phyloP scores from a whole-genome alignment of 441 rosid species.

The Bruguiera hainesii region DNA sequence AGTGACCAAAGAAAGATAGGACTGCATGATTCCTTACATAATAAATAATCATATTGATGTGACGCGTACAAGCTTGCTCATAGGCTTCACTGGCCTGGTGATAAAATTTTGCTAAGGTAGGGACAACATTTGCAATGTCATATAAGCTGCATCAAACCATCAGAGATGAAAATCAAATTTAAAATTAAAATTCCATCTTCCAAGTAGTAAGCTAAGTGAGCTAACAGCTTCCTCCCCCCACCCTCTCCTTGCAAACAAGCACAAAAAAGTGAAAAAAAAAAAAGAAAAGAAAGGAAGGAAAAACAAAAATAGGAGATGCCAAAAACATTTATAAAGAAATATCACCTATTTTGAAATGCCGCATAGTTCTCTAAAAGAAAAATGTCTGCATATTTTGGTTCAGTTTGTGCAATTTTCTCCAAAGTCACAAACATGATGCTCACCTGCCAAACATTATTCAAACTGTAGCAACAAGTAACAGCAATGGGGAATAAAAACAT shows the following conservation, averaged over 20 bases:
- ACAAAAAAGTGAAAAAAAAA: not conserved
- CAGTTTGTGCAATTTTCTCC: slow-evolving; percentile 93
- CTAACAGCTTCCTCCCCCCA: not conserved
- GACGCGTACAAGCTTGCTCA: slow-evolving; percentile 96
- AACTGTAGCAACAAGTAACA: not conserved
- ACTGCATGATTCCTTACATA: slow-evolving; percentile 51
- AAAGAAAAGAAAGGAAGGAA: not conserved
- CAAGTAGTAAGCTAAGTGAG: too few species aligned
- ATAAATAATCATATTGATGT: slow-evolving; percentile 91
- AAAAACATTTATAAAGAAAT: not conserved
- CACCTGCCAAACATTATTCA: slow-evolving; percentile 54
- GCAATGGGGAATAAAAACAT: not conserved
- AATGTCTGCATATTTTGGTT: slow-evolving; percentile 88
- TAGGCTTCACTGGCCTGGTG: slow-evolving; percentile 99
- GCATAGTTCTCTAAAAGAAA: slow-evolving; percentile 97
- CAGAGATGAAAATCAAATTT: slow-evolving; percentile 5
- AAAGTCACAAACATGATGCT: slow-evolving; percentile 92
- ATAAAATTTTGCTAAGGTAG: slow-evolving; percentile 96
- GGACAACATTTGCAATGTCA: slow-evolving; percentile 97
- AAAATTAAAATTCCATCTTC: not conserved
- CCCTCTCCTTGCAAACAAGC: not conserved
- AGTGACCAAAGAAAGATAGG: not conserved
- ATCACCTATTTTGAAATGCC: slow-evolving; percentile 93
- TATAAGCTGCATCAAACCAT: slow-evolving; percentile 69
- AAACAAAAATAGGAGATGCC: not conserved